Conservation (phyloP, 140 eudicot species). For the Oenanthe javanica region DNA sequence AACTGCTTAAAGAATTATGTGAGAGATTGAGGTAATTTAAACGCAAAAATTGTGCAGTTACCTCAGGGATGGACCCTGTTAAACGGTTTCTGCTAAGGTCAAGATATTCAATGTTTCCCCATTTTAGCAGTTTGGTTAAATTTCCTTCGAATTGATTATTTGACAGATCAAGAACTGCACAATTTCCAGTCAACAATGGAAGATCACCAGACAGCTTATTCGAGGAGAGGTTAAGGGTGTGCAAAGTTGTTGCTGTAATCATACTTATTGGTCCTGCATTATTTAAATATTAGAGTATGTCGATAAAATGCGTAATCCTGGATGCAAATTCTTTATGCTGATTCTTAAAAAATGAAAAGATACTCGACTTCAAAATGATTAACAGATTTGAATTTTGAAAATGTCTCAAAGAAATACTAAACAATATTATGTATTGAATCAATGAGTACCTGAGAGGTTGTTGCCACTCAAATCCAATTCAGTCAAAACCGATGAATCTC, state of each 20-base stretch:
- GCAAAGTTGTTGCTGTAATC: conserved; percentile 69
- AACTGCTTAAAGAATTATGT: conserved; percentile 49
- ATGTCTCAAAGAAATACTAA: not conserved
- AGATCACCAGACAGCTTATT: conserved; percentile 85
- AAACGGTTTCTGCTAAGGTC: conserved; percentile 82
- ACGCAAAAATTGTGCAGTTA: conserved; percentile 71
- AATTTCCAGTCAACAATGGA: conserved; percentile 80
- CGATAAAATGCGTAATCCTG: not conserved
- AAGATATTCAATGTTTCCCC: conserved; percentile 82
- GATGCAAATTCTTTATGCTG: not conserved
- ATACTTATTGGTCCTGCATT: conserved; percentile 77
- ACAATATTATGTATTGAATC: not conserved
- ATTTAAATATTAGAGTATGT: not conserved
- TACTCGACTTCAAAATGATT: not conserved
- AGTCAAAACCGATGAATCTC: conserved; percentile 68
- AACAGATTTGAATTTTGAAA: too few relatives aligned
- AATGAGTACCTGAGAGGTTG: conserved; percentile 66
- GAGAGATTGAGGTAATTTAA: conserved; percentile 78
- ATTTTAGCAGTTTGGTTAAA: conserved; percentile 61
- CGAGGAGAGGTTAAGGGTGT: conserved; percentile 63
- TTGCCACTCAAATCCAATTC: conserved; percentile 94
- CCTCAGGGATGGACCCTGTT: conserved; percentile 73
- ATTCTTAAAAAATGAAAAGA: not conserved
- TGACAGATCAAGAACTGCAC: conserved; percentile 73
- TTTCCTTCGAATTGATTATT: conserved; percentile 77